Base-by-base conservation (phyloP, 106 monocot species). In the Phalaenopsis aphrodite region DNA sequence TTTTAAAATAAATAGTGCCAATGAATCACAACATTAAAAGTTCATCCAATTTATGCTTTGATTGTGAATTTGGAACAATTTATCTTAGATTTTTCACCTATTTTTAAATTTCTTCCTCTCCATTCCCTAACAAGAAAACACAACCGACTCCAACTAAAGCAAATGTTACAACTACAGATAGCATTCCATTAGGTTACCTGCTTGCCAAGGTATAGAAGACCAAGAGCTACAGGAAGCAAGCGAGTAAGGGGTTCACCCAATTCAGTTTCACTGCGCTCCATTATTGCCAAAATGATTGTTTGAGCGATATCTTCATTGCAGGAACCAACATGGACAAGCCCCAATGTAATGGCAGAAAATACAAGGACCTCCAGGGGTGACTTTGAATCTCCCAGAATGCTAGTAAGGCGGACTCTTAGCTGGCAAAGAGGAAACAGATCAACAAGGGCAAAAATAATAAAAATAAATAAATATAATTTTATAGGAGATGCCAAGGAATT, bases 301-400 rank as follows among this genome's bases (percentile, higher is more conserved):
- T 95, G 95, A 68, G 98, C 98, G 81, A 99, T 88, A 55, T 95
- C 94, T 86, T 99, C 98, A 79, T 89, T 91, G 73, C 98, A 99
- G 52, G 98, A 99, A 65, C 94, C 94, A 81, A 99, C 93, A 83
- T 85, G 92, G 19, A 95, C 94, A 11, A 99, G 78, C 18, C 98
- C 98, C 75, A 99, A 75, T 21, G 91, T 87, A 45, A 99, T 76
- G 39, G 98, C 94, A 78, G 92, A 88, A 80, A 99, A 99, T 10
- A 92, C 98, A 81, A 95, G 89, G 30, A 99, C 93, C 82, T 99
- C 94, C 16, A 95, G 84, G 23, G 94, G 87, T 48, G 92, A 87
- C 77, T 95, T 92, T 58, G 87, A 77, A 38, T 95, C 98, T 61
- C 81, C 84, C 85, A 95, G 52, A 24, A 99, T 83, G 42, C 41